These are phyloP conservation scores for Calophaca sinica DNA, from an alignment of 306 rosid species.

Conservation along the genomic window DNA sequence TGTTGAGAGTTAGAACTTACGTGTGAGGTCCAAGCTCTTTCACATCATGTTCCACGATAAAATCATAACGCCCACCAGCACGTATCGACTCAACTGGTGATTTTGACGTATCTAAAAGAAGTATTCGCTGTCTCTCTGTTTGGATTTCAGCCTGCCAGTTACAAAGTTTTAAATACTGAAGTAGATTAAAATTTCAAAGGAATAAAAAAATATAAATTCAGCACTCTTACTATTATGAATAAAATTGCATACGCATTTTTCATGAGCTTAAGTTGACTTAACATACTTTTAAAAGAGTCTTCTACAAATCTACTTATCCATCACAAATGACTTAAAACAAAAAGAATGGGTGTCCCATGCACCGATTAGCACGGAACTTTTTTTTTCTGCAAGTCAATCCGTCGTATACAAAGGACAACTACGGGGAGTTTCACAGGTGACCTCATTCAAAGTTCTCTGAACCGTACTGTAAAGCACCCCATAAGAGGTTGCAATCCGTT, in stretches of 20 bases:
- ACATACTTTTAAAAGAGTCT: not conserved
- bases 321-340: not conserved
- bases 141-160: slow-evolving; percentile 88
- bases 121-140: slow-evolving; percentile 93
- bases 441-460: slow-evolving; percentile 24
- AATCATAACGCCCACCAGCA: slow-evolving; percentile 93
- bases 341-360: not conserved
- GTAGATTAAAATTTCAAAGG: not conserved
- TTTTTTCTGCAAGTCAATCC: slow-evolving; percentile 19
- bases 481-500: not conserved
- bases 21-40: slow-evolving; percentile 99
- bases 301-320: slow-evolving; percentile 15
- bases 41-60: slow-evolving; percentile 97
- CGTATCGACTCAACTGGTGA: slow-evolving; percentile 92
- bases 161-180: slow-evolving; percentile 6
- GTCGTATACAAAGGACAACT: not conserved
- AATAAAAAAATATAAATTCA: not conserved
- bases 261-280: not conserved
- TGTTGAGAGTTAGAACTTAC: slow-evolving; percentile 52
- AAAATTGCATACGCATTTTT: slow-evolving; percentile 4
- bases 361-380: not conserved
- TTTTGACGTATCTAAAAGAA: slow-evolving; percentile 88
- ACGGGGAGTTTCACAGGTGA: not conserved
- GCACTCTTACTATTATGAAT: not conserved
- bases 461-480: not conserved